These are phyloP conservation scores for Taphrina flavorubra DNA, from an alignment of 1,139 yeast species.

Conservation along the genomic window DNA sequence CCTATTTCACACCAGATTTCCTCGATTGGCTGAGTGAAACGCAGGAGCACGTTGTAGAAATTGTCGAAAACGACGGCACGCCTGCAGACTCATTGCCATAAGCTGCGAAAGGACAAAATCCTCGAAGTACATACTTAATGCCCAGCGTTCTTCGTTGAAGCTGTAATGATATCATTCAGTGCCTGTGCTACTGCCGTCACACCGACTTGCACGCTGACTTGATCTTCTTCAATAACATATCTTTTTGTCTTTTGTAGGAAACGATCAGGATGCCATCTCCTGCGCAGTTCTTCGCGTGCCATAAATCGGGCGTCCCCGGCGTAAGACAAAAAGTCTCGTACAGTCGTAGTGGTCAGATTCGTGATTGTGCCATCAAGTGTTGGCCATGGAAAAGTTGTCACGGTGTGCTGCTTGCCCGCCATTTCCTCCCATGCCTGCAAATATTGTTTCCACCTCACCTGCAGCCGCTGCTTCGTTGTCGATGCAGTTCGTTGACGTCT, in stretches of 20 bases:
- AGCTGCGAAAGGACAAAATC: background rate
- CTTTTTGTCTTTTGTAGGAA: slow-evolving; percentile 9
- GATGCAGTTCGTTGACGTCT: background rate
- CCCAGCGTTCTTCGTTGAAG: background rate
- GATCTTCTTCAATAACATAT: background rate
- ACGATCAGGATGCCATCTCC: slow-evolving; percentile 27
- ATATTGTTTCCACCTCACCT: slow-evolving; percentile 10
- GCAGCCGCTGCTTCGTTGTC: background rate
- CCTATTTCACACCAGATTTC: slow-evolving; percentile 95
- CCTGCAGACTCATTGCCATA: slow-evolving; percentile 32
- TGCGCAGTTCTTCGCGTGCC: slow-evolving; percentile 22
- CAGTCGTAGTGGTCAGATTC: background rate
- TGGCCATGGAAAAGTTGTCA: slow-evolving; percentile 17
- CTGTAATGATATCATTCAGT: slow-evolving; percentile 11
- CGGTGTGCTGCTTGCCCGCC: background rate
- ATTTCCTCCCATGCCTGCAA: slow-evolving; percentile 8
- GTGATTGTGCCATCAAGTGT: background rate
- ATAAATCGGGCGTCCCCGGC: background rate
- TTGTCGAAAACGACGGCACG: slow-evolving; percentile 32
- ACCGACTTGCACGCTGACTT: background rate
- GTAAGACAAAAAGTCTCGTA: slow-evolving; percentile 1
- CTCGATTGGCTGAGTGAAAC: slow-evolving; percentile 74
- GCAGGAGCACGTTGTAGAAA: slow-evolving; percentile 23
- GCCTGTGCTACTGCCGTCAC: slow-evolving; percentile 23
- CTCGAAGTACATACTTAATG: background rate